Evolutionary conservation across 352 stramenopile genomes (phyloP).

Genomic region (Pythium sp.): DNA sequence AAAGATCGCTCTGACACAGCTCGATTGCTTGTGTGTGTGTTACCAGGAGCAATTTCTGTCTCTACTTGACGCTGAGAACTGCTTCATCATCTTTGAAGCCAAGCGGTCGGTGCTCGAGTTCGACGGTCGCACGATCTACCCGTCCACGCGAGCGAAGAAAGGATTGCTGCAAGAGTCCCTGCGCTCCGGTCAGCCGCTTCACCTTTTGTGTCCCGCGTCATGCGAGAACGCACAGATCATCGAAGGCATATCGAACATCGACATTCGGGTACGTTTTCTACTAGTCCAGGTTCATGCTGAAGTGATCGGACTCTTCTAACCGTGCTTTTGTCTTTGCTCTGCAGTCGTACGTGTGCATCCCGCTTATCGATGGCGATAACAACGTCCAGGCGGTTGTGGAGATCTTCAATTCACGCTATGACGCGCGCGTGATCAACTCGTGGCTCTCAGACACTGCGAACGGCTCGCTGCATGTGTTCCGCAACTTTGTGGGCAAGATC

Average conservation of each 20-base stretch:
- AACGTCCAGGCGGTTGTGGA: conserved; percentile 58
- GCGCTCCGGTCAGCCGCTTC: conserved; percentile 33
- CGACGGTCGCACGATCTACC: conserved; percentile 47
- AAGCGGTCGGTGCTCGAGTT: conserved; percentile 58
- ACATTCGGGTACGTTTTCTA: conserved; percentile 36
- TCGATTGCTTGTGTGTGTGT: background rate
- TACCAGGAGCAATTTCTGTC: conserved; percentile 50
- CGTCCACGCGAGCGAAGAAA: conserved; percentile 28
- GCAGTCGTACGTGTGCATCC: conserved; percentile 65
- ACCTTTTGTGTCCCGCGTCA: conserved; percentile 23
- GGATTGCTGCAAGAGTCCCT: conserved; percentile 26
- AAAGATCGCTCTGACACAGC: background rate
- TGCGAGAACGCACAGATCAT: conserved; percentile 23
- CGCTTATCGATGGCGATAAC: conserved; percentile 54
- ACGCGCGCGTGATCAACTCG: conserved; percentile 28
- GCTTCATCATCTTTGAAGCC: conserved; percentile 55
- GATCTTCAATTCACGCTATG: conserved; percentile 65
- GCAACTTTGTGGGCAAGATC: conserved; percentile 56
- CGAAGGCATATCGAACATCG: conserved; percentile 29
- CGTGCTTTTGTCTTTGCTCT: background rate
- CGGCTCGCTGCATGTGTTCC: conserved; percentile 58
- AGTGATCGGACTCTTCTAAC: background rate
- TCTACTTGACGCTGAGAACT: conserved; percentile 61
- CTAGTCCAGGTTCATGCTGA: background rate
- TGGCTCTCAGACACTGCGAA: conserved; percentile 39